These are phyloP conservation scores for Serendipita sp. DNA, from an alignment of 768 basidiomycete genomes.

Conservation along the genomic window DNA sequence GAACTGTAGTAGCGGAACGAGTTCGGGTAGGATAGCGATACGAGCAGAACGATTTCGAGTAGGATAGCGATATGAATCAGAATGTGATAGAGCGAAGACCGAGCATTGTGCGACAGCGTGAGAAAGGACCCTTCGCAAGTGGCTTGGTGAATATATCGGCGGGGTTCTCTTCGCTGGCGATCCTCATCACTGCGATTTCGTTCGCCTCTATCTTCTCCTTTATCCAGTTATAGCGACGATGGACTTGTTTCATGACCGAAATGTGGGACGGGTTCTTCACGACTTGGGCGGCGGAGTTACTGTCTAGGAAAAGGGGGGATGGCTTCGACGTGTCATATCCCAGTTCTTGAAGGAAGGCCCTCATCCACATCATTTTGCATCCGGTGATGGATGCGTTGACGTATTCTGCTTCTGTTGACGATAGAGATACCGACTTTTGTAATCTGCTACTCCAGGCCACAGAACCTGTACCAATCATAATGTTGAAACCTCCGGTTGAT, in stretches of 20 bases:
- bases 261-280: conserved; percentile 11
- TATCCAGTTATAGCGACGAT: no score
- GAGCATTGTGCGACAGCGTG: neutral
- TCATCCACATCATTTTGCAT: conserved; percentile 8
- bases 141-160: conserved; percentile 16
- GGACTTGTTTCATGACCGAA: conserved; percentile 12
- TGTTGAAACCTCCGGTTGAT: neutral
- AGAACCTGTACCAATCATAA: conserved; percentile 16
- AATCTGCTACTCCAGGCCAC: conserved; percentile 11
- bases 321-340: neutral
- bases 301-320: neutral
- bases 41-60: no score
- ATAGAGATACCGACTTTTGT: neutral
- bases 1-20: no score
- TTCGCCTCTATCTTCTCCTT: conserved; percentile 1
- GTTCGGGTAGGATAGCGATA: no score
- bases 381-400: neutral
- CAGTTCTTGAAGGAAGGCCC: conserved; percentile 2
- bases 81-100: neutral
- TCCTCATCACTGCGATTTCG: conserved; percentile 8
- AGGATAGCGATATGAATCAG: no score
- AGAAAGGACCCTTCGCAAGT: neutral
- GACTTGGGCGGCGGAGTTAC: no score
- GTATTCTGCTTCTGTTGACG: no score
- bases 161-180: conserved; percentile 10